phyloP scores from a whole-genome alignment of 192 early-diverging fungal species.

The Martensiomyces pterosporus region DNA sequence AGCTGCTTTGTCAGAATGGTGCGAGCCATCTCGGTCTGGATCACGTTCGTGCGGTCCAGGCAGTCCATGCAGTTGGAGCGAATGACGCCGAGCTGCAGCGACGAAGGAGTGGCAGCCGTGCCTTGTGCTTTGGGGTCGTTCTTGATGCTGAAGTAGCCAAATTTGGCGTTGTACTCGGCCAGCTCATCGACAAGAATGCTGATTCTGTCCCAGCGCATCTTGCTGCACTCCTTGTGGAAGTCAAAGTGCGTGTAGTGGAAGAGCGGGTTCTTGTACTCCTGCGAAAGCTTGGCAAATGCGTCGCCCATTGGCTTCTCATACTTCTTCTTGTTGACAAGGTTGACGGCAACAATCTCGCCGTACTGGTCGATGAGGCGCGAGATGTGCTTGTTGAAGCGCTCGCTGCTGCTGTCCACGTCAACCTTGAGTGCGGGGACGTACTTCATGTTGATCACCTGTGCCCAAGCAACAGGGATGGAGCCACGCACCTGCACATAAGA shows the following conservation, averaged over 20 bases:
- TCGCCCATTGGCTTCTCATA: constrained; percentile 84
- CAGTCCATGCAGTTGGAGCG: constrained; percentile 99
- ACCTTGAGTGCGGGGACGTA: constrained; percentile 87
- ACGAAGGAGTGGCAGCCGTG: constrained; percentile 2
- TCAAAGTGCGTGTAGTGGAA: constrained; percentile 89
- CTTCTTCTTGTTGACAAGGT: constrained; percentile 91
- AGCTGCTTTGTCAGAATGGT: constrained; percentile 71
- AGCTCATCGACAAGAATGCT: constrained; percentile 78
- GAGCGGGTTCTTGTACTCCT: constrained; percentile 53
- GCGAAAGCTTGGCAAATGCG: constrained; percentile 69
- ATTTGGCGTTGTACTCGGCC: constrained; percentile 55
- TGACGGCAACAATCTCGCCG: constrained; percentile 80
- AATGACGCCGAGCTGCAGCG: constrained; percentile 71
- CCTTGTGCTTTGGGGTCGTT: constrained; percentile 3
- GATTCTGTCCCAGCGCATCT: constrained; percentile 93
- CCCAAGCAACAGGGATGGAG: constrained; percentile 93
- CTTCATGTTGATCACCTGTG: constrained; percentile 85
- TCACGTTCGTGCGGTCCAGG: constrained; percentile 97
- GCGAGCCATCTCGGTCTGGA: constrained; percentile 87
- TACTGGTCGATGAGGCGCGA: constrained; percentile 56
- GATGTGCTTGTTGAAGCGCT: constrained; percentile 39
- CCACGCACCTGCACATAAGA: constrained; percentile 93
- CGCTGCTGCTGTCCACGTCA: constrained; percentile 42
- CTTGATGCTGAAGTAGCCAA: constrained; percentile 52
- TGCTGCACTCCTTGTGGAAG: constrained; percentile 94